Evolutionary conservation across 495 filamentous ascomycete species (phyloP).

Genomic region (Aspergillus baeticus): DNA sequence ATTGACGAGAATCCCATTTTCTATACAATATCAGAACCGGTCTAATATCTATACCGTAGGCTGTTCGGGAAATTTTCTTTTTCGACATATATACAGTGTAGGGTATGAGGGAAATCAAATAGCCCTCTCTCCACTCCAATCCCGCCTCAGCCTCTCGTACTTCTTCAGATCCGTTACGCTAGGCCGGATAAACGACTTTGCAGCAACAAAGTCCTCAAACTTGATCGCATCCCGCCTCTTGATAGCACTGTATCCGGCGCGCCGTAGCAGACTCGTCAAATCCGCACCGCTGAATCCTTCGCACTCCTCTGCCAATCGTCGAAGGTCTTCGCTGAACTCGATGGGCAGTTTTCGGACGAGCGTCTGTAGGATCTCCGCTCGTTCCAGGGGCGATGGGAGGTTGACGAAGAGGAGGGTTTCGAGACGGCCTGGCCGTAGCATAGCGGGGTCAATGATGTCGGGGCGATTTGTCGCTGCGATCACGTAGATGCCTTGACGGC

Average conservation of each 20-base stretch:
- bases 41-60: constrained; percentile 21
- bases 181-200: constrained; percentile 67
- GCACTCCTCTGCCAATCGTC: constrained; percentile 67
- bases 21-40: neutral
- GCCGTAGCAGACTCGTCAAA: constrained; percentile 71
- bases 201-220: constrained; percentile 74
- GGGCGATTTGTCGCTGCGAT: constrained; percentile 94
- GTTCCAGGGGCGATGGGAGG: constrained; percentile 73
- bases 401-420: constrained; percentile 90
- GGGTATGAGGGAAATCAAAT: constrained; percentile 12
- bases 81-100: too few relatives aligned
- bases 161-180: constrained; percentile 76
- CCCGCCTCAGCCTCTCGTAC: constrained; percentile 60
- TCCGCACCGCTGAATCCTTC: constrained; percentile 91
- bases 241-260: constrained; percentile 75
- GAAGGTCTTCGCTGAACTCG: constrained; percentile 43
- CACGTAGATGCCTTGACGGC: constrained; percentile 85
- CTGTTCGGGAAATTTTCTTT: neutral
- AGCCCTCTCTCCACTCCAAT: constrained; percentile 47
- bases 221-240: constrained; percentile 59
- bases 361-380: constrained; percentile 82
- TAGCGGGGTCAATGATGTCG: constrained; percentile 94
- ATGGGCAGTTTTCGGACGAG: constrained; percentile 66
- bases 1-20: neutral
- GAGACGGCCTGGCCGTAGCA: constrained; percentile 87